These are phyloP conservation scores for Pilobolus umbonatus DNA, from an alignment of 192 early-diverging fungal species.

Conservation along the genomic window DNA sequence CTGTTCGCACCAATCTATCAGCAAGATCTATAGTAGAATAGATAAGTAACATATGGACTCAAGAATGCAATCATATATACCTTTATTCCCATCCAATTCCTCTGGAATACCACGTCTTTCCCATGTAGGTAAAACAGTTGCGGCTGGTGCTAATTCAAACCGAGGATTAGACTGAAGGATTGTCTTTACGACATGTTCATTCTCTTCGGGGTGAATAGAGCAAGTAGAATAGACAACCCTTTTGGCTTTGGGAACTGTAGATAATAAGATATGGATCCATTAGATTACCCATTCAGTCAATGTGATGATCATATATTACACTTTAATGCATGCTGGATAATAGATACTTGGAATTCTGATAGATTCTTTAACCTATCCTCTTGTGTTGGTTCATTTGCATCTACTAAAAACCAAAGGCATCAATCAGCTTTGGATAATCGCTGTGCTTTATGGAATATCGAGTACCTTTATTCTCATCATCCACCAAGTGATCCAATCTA, in stretches of 20 bases:
- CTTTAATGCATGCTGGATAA: conserved; percentile 80
- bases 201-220: conserved; percentile 87
- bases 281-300: background rate
- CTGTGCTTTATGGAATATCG: too few species aligned
- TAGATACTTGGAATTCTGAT: conserved; percentile 81
- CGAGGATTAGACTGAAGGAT: conserved; percentile 52
- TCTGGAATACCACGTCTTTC: conserved; percentile 63
- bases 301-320: conserved; percentile 32
- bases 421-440: too few species aligned
- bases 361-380: conserved; percentile 64
- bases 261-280: background rate
- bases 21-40: conserved; percentile 40
- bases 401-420: too few species aligned
- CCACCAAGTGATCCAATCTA: conserved; percentile 80
- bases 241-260: conserved; percentile 70
- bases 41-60: background rate
- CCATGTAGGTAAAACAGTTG: conserved; percentile 75
- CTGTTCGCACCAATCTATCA: conserved; percentile 64
- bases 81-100: conserved; percentile 39
- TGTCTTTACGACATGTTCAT: conserved; percentile 87
- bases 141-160: conserved; percentile 51
- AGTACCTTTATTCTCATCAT: conserved; percentile 52
- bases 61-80: conserved; percentile 10
- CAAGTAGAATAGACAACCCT: conserved; percentile 94
- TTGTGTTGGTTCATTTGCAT: conserved; percentile 26